Evolutionary conservation across 2,329 filamentous ascomycete species (phyloP), one percentile per base, ranked within the genome.

Genomic region (Xylariaceae sp.): DNA sequence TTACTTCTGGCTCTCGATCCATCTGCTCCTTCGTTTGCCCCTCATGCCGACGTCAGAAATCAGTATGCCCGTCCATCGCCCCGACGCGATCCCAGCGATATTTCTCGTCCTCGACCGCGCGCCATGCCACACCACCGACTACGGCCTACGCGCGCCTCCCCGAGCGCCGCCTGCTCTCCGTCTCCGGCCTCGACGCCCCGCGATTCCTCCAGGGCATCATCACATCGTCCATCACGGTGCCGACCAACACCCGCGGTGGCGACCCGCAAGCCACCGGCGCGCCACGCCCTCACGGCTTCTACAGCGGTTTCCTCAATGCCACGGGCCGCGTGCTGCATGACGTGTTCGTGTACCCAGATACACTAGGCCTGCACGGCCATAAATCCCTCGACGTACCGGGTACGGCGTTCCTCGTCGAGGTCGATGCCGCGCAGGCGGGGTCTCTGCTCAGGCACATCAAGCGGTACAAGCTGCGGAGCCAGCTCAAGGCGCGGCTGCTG

Each of bases 151-250:
- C 78, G 12, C 62, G 64, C 19, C 78, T 97, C 48, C 67, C 78
- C n/a, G 83, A 84, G 50, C 86, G 93, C 37, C 80, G 81, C 39
- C 74, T 97, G 34, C 82, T 98, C 52, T 84, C 83, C 31, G 71
- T 97, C 48, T 78, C 82, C 13, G 93, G 93, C 3, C 74, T 74
- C 3, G 91, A 96, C 56, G 82, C 89, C 24, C 76, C 85, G 35
- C 84, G 85, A 52, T 97, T 90, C 64, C 77, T 98, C 2, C 89
- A 97, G 63, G 90, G 91, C 40, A 79, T 95, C 42, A 78, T 93
- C 49, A 95, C 91, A 1, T 79, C 84, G 48, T 85, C 83, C 48
- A 76, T 89, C 48, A 65, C 75, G 0, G 56, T 68, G 7, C 58
- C 63, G 26, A 4, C 37, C 12, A 6, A 19, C 45, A 44, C 8